Conservation (phyloP, 1,284 basidiomycete genomes). For the Rhodotorula mucilaginosa region DNA sequence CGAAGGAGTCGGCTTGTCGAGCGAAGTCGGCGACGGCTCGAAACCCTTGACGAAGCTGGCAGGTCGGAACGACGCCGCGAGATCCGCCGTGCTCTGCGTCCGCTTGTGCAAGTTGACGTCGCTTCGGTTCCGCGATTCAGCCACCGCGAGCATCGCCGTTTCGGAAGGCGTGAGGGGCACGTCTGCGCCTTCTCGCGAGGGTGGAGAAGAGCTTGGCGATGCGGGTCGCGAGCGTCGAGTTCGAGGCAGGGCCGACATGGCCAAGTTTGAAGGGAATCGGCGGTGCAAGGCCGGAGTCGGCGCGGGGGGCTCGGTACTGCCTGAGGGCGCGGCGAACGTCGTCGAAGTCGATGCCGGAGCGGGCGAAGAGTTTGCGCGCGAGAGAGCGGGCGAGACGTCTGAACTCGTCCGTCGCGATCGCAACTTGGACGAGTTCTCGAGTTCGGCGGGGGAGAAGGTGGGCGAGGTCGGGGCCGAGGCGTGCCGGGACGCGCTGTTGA, state of each 20-base stretch:
- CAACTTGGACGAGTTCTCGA: neutral
- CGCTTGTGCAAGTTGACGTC: constrained; percentile 4
- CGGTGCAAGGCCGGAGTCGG: neutral
- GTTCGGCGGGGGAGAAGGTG: neutral
- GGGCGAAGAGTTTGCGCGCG: constrained; percentile 14
- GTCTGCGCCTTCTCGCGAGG: neutral
- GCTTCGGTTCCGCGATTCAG: constrained; percentile 12
- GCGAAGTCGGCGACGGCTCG: constrained; percentile 20
- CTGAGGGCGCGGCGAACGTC: constrained; percentile 1
- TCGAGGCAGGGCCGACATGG: constrained; percentile 16
- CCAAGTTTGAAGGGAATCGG: constrained; percentile 10
- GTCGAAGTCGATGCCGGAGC: neutral
- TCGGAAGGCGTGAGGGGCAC: constrained; percentile 7
- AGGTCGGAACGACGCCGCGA: constrained; percentile 33
- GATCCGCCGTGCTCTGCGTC: constrained; percentile 21
- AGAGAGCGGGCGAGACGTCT: constrained; percentile 9
- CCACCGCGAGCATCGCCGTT: constrained; percentile 12
- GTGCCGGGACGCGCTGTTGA: constrained; percentile 2
- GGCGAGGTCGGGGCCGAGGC: constrained; percentile 9
- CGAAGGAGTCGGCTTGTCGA: neutral
- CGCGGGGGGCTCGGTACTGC: constrained; percentile 4
- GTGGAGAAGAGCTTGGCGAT: neutral
- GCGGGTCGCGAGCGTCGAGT: neutral
- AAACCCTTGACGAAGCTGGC: constrained; percentile 34
- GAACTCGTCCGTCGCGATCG: constrained; percentile 2